A percentile compares a stretch with the other conserved stretches of the same genome.
Evolutionary conservation across 2,329 filamentous ascomycete species (phyloP).

Genomic region (Madurella fahalii): DNA sequence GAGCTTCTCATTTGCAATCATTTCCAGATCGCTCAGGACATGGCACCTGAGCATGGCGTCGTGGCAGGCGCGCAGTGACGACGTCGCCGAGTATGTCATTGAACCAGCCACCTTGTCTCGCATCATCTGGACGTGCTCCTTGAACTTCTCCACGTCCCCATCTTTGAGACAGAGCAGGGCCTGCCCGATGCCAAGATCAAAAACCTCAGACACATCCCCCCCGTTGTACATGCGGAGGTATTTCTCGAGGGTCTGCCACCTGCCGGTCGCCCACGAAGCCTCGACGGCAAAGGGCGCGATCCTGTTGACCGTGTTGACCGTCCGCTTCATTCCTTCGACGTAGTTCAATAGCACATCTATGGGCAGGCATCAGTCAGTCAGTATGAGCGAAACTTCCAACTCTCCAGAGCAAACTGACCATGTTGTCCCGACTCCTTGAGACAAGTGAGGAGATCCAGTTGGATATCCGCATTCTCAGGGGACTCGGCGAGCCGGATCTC

Average conservation of each 20-base stretch:
- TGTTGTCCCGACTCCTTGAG: conserved; percentile 94
- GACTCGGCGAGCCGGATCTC: conserved; percentile 80
- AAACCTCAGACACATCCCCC: conserved; percentile 57
- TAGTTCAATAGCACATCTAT: conserved; percentile 81
- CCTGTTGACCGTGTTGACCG: conserved; percentile 50
- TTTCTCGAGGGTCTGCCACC: conserved; percentile 70
- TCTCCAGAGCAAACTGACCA: conserved; percentile 49
- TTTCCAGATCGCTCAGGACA: conserved; percentile 80
- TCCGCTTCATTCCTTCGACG: conserved; percentile 67
- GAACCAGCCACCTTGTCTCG: conserved; percentile 67
- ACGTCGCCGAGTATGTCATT: conserved; percentile 71
- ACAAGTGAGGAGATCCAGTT: conserved; percentile 80
- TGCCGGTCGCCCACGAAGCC: conserved; percentile 83
- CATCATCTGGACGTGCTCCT: conserved; percentile 56
- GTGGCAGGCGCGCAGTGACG: conserved; percentile 79
- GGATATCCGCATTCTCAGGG: conserved; percentile 71
- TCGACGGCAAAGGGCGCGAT: conserved; percentile 83
- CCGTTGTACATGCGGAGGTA: conserved; percentile 55
- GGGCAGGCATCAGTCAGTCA: conserved; percentile 1
- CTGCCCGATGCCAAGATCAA: conserved; percentile 76
- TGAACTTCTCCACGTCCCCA: conserved; percentile 49
- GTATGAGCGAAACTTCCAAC: not conserved
- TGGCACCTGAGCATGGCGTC: conserved; percentile 83
- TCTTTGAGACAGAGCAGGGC: conserved; percentile 58
- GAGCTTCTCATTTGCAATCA: conserved; percentile 54